A percentile compares a stretch with the other conserved stretches of the same genome.
These are phyloP conservation scores for Arthroderma uncinatum DNA, from an alignment of 2,329 filamentous ascomycete genomes.

Conservation along the genomic window DNA sequence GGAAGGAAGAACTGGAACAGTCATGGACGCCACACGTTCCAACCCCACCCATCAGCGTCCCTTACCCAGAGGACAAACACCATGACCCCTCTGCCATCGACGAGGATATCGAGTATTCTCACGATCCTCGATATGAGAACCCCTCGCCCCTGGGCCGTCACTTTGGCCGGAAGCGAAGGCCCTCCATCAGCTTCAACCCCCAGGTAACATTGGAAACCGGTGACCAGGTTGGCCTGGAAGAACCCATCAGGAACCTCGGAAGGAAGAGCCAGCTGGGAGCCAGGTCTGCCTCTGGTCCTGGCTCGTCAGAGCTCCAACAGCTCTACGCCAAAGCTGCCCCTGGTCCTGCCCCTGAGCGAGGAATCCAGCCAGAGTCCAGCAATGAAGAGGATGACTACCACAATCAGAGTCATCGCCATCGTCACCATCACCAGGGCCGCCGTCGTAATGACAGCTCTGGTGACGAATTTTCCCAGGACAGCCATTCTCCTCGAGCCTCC, in stretches of 20 bases:
- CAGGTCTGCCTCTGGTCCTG: not conserved
- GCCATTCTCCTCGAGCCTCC: slow-evolving; percentile 5
- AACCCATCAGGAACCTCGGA: slow-evolving; percentile 23
- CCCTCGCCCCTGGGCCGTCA: slow-evolving; percentile 30
- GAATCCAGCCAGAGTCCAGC: not conserved
- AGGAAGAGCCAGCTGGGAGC: not conserved
- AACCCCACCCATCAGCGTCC: slow-evolving; percentile 29
- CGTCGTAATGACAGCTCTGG: slow-evolving; percentile 1
- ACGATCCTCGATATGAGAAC: slow-evolving; percentile 28
- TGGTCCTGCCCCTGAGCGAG: not conserved
- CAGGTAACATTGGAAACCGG: slow-evolving; percentile 33
- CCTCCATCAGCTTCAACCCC: slow-evolving; percentile 35
- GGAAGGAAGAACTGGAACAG: not conserved
- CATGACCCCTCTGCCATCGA: slow-evolving; percentile 14
- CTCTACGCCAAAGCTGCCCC: not conserved
- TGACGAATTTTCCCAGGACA: slow-evolving; percentile 3
- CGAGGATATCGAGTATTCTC: slow-evolving; percentile 18
- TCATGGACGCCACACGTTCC: slow-evolving; percentile 9
- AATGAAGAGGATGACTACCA: not conserved
- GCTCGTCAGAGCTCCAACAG: not conserved
- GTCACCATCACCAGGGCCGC: not conserved
- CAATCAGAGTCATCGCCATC: not conserved
- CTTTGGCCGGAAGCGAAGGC: slow-evolving; percentile 31
- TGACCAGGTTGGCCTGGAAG: slow-evolving; percentile 27
- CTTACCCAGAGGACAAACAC: slow-evolving; percentile 27